phyloP scores from a whole-genome alignment of 2,329 filamentous ascomycete genomes.

The Immersiporthe knoxdaviesiana region DNA sequence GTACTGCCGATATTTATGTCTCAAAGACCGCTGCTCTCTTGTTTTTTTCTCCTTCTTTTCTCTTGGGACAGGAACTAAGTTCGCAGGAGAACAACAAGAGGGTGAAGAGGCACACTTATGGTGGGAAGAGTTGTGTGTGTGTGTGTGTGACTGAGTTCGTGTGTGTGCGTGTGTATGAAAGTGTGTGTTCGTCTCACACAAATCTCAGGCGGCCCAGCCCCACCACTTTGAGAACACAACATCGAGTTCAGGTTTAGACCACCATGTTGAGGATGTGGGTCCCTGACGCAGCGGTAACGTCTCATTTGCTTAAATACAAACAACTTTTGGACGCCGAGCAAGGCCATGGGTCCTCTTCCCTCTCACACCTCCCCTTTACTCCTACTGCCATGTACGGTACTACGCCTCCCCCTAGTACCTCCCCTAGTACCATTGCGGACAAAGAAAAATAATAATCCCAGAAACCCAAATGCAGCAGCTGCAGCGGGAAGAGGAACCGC shows the following conservation, averaged over 20 bases:
- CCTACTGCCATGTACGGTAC: no score
- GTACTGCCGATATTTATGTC: not conserved
- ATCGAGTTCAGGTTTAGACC: not conserved
- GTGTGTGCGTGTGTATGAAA: not conserved
- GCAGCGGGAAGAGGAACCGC: not conserved
- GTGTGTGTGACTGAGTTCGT: not conserved
- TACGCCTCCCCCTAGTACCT: no score
- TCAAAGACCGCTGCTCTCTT: not conserved
- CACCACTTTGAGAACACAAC: not conserved
- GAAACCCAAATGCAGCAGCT: not conserved
- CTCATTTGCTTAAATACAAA: no score
- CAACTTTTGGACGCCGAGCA: not conserved
- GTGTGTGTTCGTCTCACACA: not conserved
- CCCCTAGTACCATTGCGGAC: not conserved
- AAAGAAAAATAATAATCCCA: not conserved
- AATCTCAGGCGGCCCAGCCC: not conserved
- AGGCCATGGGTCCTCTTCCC: not conserved
- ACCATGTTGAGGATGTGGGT: not conserved
- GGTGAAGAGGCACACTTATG: not conserved
- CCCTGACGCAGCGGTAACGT: not conserved
- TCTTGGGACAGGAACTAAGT: not conserved
- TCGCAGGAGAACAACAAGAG: not conserved
- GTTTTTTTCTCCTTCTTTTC: not conserved
- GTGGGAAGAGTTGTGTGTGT: not conserved
- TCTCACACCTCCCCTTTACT: no score